Percentiles rank a stretch among this genome's conserved stretches.
These are phyloP conservation scores for Triticum monococcum DNA, from an alignment of 176 grass and related monocot genomes.

Conservation along the genomic window DNA sequence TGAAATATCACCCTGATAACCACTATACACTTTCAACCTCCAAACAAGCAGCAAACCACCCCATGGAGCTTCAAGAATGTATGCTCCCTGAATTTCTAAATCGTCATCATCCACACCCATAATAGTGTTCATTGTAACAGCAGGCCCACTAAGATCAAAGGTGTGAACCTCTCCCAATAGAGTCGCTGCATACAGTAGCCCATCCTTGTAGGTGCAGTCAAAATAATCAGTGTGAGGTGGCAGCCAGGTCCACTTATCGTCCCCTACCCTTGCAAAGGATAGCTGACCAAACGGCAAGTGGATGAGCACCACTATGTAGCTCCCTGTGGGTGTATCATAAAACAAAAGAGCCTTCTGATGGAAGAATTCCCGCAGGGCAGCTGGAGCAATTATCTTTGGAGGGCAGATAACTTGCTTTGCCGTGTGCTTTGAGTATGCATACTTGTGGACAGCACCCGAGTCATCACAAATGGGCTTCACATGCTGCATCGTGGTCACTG, in stretches of 20 bases:
- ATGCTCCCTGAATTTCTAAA: neutral
- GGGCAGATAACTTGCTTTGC: neutral
- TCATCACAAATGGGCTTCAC: neutral
- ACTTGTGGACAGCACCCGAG: neutral
- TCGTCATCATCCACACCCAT: neutral
- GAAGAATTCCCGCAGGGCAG: neutral
- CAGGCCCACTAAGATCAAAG: neutral
- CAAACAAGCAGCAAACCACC: neutral
- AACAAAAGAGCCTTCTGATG: neutral
- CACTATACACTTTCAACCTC: neutral
- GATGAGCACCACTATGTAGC: neutral
- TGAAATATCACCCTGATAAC: neutral
- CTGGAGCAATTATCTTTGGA: neutral
- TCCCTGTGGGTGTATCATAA: neutral
- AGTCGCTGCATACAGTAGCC: neutral
- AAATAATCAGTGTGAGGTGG: neutral
- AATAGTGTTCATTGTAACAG: neutral
- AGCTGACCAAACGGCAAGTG: neutral
- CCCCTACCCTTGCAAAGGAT: neutral
- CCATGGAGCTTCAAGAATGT: neutral
- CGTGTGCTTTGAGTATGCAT: neutral
- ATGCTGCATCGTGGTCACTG: neutral
- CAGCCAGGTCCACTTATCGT: neutral
- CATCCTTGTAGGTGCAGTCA: neutral
- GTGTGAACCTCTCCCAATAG: neutral